phyloP scores from a whole-genome alignment of 305 asterid species.

The Stenogyne calaminthoides region DNA sequence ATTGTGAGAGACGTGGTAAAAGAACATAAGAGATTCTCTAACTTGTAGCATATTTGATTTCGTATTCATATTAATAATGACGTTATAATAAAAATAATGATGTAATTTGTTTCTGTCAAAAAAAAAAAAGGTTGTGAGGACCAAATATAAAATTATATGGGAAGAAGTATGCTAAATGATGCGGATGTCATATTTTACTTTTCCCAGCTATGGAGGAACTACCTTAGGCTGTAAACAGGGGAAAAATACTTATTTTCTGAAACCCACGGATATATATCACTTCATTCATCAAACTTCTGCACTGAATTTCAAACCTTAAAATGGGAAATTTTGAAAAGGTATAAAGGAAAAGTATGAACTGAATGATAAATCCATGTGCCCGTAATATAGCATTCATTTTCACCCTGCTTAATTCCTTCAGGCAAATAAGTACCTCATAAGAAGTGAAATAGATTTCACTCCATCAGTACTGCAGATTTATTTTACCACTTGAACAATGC shows the following conservation, averaged over 20 bases:
- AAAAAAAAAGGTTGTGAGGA: neutral
- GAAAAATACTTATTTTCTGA: neutral
- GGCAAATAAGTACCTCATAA: neutral
- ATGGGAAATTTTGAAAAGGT: neutral
- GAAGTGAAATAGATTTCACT: neutral
- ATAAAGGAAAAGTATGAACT: neutral
- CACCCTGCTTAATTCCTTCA: neutral
- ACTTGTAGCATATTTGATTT: too few species aligned
- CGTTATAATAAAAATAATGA: too few species aligned
- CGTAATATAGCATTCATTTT: neutral
- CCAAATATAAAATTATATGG: neutral
- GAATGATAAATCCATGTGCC: slow-evolving; percentile 3
- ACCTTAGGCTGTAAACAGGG: neutral
- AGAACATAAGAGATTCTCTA: too few species aligned
- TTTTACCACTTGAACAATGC: neutral
- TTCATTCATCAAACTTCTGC: neutral
- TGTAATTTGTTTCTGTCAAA: too few species aligned
- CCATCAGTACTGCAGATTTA: neutral
- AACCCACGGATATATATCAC: neutral
- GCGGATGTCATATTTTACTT: neutral
- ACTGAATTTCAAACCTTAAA: slow-evolving; percentile 1
- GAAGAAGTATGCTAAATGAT: neutral
- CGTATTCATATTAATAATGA: too few species aligned
- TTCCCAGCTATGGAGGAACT: neutral
- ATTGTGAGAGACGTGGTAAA: too few species aligned